phyloP scores from a whole-genome alignment of 331 rosid species.

The Quercus lobata region DNA sequence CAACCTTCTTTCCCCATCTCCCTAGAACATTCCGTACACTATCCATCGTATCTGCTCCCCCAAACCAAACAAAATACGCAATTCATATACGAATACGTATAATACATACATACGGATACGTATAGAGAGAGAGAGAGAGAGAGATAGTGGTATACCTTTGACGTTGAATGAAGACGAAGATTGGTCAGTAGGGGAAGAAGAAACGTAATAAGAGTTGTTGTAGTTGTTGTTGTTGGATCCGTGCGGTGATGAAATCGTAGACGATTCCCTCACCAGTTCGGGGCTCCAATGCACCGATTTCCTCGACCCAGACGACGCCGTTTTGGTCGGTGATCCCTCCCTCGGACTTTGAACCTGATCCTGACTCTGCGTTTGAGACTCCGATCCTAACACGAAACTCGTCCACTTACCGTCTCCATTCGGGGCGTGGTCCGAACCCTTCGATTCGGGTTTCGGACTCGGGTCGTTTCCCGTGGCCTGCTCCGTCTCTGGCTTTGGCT shows the following conservation, averaged over 20 bases:
- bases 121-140: not conserved
- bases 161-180: constrained; percentile 32
- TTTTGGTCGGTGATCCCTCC: constrained; percentile 1
- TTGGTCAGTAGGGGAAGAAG: constrained; percentile 30
- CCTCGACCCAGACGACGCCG: constrained; percentile 31
- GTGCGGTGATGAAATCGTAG: constrained; percentile 31
- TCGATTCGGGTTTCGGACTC: constrained; percentile 17
- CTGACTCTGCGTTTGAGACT: not conserved
- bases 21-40: constrained; percentile 67
- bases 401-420: constrained; percentile 31
- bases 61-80: not conserved
- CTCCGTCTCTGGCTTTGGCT: constrained; percentile 30
- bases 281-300: constrained; percentile 89
- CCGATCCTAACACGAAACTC: constrained; percentile 36
- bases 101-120: not conserved
- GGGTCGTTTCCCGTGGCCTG: not conserved
- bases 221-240: constrained; percentile 31
- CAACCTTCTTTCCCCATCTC: constrained; percentile 71
- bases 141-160: constrained; percentile 42
- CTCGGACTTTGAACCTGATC: constrained; percentile 1
- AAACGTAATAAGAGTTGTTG: not conserved
- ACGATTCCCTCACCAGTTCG: constrained; percentile 69
- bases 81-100: not conserved
- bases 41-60: constrained; percentile 55
- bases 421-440: constrained; percentile 11